A percentile compares a stretch with the other conserved stretches of the same genome.
Evolutionary conservation across 208 protist genomes (phyloP).

Genomic region (Leishmania gerbilli): DNA sequence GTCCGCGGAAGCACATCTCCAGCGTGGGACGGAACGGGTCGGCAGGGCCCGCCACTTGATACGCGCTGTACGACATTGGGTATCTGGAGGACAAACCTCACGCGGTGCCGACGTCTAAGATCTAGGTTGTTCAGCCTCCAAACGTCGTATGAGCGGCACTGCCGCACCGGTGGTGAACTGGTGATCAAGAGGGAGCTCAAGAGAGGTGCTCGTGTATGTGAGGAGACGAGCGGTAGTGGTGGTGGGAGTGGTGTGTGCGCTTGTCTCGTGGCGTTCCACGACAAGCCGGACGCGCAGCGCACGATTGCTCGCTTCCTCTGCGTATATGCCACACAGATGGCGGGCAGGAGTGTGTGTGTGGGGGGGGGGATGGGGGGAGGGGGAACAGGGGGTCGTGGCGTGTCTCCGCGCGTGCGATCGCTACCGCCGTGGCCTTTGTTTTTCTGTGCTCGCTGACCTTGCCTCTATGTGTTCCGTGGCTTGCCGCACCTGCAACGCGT

Average conservation of each 20-base stretch:
- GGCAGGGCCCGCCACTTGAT: background rate
- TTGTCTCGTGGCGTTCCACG: background rate
- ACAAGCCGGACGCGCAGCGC: background rate
- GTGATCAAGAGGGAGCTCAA: background rate
- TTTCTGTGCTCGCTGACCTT: no score
- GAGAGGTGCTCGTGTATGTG: background rate
- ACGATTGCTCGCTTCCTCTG: background rate
- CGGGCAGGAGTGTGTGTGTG: background rate
- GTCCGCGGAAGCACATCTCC: slow-evolving; percentile 77
- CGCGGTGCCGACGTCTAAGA: background rate
- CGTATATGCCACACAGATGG: background rate
- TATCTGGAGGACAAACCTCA: background rate
- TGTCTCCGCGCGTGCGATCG: background rate
- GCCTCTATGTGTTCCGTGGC: background rate
- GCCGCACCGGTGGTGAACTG: background rate
- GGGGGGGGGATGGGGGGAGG: background rate
- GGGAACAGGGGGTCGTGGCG: background rate
- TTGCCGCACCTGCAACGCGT: background rate
- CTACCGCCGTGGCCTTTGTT: background rate
- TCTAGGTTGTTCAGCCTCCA: background rate
- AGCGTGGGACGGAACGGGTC: slow-evolving; percentile 42
- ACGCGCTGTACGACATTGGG: slow-evolving; percentile 20
- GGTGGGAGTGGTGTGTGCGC: background rate
- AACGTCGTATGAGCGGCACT: background rate
- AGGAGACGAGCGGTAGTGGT: background rate